Conservation (phyloP, 2,329 filamentous ascomycete species). For the Lachnellula arida region DNA sequence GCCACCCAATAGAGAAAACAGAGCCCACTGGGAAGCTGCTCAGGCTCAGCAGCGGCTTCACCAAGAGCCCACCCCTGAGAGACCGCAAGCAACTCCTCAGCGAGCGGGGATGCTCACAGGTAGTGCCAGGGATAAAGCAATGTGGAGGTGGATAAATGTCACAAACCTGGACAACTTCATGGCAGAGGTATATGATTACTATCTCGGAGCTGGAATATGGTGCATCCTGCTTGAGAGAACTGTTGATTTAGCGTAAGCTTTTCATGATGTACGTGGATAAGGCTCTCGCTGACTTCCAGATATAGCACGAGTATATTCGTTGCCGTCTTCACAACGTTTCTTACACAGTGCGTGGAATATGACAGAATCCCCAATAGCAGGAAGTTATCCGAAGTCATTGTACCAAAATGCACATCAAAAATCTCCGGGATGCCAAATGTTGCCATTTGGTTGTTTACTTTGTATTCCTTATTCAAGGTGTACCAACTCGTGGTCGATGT, state of each 20-base stretch:
- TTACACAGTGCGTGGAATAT: slow-evolving; percentile 66
- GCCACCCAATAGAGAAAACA: slow-evolving; percentile 40
- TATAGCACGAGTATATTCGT: slow-evolving; percentile 60
- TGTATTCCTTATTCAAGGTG: slow-evolving; percentile 59
- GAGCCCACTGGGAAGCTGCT: slow-evolving; percentile 51
- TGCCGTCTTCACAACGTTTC: slow-evolving; percentile 62
- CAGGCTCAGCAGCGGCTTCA: slow-evolving; percentile 49
- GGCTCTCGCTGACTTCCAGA: slow-evolving; percentile 9
- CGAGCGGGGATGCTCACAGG: slow-evolving; percentile 43
- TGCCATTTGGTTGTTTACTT: slow-evolving; percentile 55
- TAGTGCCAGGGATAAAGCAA: slow-evolving; percentile 60
- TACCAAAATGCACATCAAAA: slow-evolving; percentile 51
- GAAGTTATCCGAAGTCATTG: slow-evolving; percentile 43
- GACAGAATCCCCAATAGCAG: slow-evolving; percentile 52
- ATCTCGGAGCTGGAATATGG: slow-evolving; percentile 61
- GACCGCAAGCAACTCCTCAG: slow-evolving; percentile 40
- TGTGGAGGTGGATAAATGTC: slow-evolving; percentile 71
- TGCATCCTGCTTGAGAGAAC: slow-evolving; percentile 57
- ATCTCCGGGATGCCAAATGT: slow-evolving; percentile 37
- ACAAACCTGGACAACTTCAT: slow-evolving; percentile 67
- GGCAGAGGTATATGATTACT: slow-evolving; percentile 65
- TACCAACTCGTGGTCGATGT: slow-evolving; percentile 54
- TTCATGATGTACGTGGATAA: not conserved
- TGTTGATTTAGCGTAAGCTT: slow-evolving; percentile 52
- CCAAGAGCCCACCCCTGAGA: slow-evolving; percentile 24